Conservation (phyloP, 108 stramenopile species). For the Ochromonas danica region DNA sequence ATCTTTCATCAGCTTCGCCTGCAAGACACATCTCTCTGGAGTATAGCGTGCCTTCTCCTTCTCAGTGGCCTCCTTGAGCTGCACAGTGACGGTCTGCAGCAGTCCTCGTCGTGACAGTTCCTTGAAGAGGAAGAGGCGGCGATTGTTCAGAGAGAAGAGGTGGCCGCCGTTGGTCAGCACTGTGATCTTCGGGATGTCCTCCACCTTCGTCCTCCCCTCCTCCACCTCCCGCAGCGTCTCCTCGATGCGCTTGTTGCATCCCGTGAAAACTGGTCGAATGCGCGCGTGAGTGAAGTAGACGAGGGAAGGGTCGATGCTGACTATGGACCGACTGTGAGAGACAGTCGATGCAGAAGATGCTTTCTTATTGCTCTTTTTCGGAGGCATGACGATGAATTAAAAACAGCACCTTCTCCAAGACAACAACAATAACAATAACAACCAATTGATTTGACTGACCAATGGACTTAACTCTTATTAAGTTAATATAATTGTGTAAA, state of each 20-base stretch:
- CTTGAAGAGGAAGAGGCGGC: constrained; percentile 8
- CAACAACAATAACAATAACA: no score
- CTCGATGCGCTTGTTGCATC: background rate
- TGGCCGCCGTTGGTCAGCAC: background rate
- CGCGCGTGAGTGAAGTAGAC: background rate
- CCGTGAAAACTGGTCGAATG: background rate
- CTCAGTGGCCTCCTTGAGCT: background rate
- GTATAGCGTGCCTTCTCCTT: background rate
- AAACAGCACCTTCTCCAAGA: no score
- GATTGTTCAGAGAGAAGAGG: constrained; percentile 22
- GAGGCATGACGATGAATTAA: no score
- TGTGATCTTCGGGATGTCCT: constrained; percentile 11
- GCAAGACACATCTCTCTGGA: background rate
- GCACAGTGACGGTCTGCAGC: background rate
- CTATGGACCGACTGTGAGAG: no score
- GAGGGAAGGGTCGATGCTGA: background rate
- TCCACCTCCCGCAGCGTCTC: background rate
- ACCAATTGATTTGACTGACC: no score
- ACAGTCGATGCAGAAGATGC: no score
- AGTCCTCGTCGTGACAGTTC: background rate
- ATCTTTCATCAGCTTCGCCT: background rate
- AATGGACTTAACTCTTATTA: no score
- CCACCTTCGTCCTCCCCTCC: background rate
- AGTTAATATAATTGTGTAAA: no score
- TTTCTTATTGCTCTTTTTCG: no score